Percentiles rank a stretch among this genome's conserved stretches.
Conservation (phyloP, 2,329 filamentous ascomycete genomes). For the Chaetomiaceae sp. region DNA sequence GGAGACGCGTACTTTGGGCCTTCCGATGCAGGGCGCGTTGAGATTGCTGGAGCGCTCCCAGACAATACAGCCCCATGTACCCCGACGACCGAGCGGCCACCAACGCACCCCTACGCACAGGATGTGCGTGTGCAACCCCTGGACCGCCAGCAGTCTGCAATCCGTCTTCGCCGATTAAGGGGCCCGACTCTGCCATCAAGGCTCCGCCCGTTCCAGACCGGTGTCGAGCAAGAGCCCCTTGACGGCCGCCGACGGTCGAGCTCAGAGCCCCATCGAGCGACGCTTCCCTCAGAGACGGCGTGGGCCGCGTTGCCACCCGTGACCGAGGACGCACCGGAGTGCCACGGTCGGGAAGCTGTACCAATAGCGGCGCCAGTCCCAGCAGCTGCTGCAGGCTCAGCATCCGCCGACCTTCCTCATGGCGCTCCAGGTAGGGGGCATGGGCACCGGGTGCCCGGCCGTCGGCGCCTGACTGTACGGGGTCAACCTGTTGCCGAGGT, state of each 20-base stretch:
- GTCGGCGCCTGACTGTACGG: conserved; percentile 4
- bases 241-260: conserved; percentile 23
- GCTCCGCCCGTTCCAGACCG: neutral
- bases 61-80: neutral
- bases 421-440: neutral
- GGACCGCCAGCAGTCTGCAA: conserved; percentile 19
- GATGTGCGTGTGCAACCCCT: conserved; percentile 7
- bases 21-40: neutral
- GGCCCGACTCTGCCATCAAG: conserved; percentile 1
- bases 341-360: neutral
- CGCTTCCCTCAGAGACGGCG: neutral
- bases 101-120: neutral
- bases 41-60: neutral
- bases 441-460: neutral
- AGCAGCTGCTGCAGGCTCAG: neutral
- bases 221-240: neutral
- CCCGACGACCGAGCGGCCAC: conserved; percentile 2
- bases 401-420: neutral
- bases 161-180: conserved; percentile 21
- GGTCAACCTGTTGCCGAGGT: neutral
- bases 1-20: neutral
- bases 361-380: neutral
- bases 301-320: conserved; percentile 3
- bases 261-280: conserved; percentile 25
- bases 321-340: neutral